A percentile compares a stretch with the other conserved stretches of the same genome.
phyloP scores from a whole-genome alignment of 306 rosid genomes.

The Chamaecrista fasciculata region DNA sequence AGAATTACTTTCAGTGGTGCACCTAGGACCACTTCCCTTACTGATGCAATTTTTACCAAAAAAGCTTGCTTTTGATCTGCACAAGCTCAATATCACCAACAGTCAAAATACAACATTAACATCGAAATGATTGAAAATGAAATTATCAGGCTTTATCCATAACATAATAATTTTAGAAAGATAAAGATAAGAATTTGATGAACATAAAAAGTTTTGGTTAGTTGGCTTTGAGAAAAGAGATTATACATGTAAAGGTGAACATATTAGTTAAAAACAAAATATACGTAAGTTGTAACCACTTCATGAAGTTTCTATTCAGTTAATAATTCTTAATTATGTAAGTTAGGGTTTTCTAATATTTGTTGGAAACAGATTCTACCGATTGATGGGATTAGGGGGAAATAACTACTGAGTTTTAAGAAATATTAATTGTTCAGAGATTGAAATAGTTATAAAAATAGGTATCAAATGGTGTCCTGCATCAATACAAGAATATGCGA shows the following conservation, averaged over 20 bases:
- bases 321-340: background rate
- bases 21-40: conserved; percentile 93
- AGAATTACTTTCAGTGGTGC: conserved; percentile 84
- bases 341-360: background rate
- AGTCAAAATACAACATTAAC: conserved; percentile 28
- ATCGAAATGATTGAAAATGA: conserved; percentile 15
- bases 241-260: background rate
- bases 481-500: background rate
- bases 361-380: background rate
- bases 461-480: background rate
- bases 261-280: background rate
- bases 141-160: background rate
- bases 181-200: background rate
- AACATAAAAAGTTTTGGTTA: background rate
- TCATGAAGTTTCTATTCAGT: background rate
- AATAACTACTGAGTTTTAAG: background rate
- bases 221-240: background rate
- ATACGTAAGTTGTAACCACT: no score
- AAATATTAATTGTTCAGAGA: background rate
- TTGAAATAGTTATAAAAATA: conserved; percentile 6
- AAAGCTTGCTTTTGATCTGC: conserved; percentile 71
- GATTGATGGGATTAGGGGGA: background rate
- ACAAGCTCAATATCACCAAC: conserved; percentile 34
- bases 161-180: background rate
- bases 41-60: conserved; percentile 84